Base-by-base conservation (phyloP, 805 yeast species). In the Saccharomycopsis amapae region DNA sequence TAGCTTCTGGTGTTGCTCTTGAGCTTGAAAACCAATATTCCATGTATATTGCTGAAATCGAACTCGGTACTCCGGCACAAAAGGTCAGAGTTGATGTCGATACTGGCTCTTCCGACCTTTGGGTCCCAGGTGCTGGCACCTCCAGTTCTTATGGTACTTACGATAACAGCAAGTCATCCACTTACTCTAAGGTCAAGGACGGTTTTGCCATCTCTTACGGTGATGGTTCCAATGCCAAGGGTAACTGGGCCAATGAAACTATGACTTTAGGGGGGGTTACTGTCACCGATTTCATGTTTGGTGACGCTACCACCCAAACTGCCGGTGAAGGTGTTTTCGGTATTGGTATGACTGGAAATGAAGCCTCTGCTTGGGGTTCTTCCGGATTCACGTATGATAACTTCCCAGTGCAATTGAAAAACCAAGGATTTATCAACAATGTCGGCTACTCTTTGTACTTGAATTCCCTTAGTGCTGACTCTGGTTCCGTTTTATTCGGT, bases 311-410 rank as follows among this genome's bases (percentile, higher is more conserved):
- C 18, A 41, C 40, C 3, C 47, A 38, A 34, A 57, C 48, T 15
- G 44, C 41, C 24, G 44, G 46, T n/a, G 36, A 46, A 37, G 88
- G 93, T 46, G 89, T 85, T 22, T 62, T 85, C 30, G 88, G 89
- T 26, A 76, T 85, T 51, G 90, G 93, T 7, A 67, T 82, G 44
- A 64, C 75, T 3, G 84, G 79, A 9, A 68, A 83, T 45, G 95
- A 87, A 61, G 68, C 75, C 3, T 9, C 49, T 22, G 24, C 44
- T 31, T 15, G 7, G 3, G 5, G n/a, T 10, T 9, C 26, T 30
- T 32, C 18, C 18, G 63, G 75, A 5, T 39, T 38, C 43, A 38
- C 44, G 5, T 59, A 61, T 40, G 52, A 42, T 15, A 58, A 58
- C 42, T 56, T 60, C 19, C 61, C 73, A 9, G 44, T 53, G 25